Evolutionary conservation across 805 yeast species (phyloP).

Genomic region (Wickerhamomyces rabaulensis): DNA sequence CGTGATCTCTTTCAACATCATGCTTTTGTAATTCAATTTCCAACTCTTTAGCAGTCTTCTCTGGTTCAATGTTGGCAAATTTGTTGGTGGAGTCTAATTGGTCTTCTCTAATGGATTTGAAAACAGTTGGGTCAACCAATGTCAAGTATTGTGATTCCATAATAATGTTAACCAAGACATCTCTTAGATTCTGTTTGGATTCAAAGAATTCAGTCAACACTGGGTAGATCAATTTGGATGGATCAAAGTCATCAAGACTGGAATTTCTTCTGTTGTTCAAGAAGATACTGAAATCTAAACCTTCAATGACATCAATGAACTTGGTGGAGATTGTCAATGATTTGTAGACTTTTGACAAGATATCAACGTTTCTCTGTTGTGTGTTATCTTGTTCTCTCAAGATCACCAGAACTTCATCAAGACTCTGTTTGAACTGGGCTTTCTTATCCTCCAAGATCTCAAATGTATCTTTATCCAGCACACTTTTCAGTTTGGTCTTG

Average conservation of each 20-base stretch:
- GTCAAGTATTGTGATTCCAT: constrained; percentile 69
- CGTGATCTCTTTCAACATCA: constrained; percentile 35
- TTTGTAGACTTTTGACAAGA: constrained; percentile 49
- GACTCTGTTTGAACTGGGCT: constrained; percentile 32
- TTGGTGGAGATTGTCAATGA: constrained; percentile 43
- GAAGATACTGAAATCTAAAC: constrained; percentile 55
- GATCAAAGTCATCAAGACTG: constrained; percentile 17
- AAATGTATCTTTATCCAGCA: constrained; percentile 46
- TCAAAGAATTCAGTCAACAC: constrained; percentile 66
- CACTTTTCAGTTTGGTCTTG: constrained; percentile 32
- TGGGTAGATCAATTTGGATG: constrained; percentile 25
- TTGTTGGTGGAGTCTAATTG: constrained; percentile 27
- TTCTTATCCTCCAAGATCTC: constrained; percentile 31
- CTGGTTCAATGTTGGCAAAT: constrained; percentile 32
- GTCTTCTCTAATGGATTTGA: constrained; percentile 57
- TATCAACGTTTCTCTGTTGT: constrained; percentile 44
- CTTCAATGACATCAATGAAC: constrained; percentile 49
- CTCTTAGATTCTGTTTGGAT: constrained; percentile 67
- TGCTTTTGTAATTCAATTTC: constrained; percentile 41
- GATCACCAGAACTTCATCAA: constrained; percentile 37
- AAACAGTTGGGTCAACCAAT: constrained; percentile 69
- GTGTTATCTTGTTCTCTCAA: constrained; percentile 35
- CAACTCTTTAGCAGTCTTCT: constrained; percentile 44
- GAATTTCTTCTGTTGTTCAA: constrained; percentile 21
- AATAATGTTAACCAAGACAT: constrained; percentile 49